phyloP scores from a whole-genome alignment of 371 early-diverging fungal species.

The Catenaria anguillulae region DNA sequence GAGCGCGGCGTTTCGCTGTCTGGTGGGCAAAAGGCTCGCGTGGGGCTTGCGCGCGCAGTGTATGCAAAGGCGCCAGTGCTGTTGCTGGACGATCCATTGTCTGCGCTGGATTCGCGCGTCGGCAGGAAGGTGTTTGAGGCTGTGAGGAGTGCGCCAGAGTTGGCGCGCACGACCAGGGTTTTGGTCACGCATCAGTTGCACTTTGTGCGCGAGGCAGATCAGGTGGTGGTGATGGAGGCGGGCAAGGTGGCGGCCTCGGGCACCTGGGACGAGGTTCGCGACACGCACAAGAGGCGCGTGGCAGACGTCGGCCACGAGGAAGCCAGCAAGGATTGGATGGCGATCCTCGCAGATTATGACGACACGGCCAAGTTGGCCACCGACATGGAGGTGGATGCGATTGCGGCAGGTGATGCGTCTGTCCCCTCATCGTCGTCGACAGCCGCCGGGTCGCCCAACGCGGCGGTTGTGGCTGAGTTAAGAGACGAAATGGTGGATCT shows the following conservation, averaged over 20 bases:
- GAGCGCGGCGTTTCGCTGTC: conserved; percentile 27
- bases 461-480: too few species aligned
- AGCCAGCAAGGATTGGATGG: background rate
- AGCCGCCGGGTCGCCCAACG: too few species aligned
- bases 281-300: background rate
- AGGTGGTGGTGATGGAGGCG: conserved; percentile 11
- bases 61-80: conserved; percentile 24
- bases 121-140: conserved; percentile 23
- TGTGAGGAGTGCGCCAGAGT: conserved; percentile 7
- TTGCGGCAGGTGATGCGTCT: too few species aligned
- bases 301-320: background rate
- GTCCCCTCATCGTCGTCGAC: too few species aligned
- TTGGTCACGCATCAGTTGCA: conserved; percentile 9
- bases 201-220: conserved; percentile 10
- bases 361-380: background rate
- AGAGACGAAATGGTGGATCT: too few species aligned
- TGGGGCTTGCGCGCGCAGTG: conserved; percentile 25
- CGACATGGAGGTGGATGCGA: too few species aligned
- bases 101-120: conserved; percentile 30
- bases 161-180: conserved; percentile 5
- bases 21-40: conserved; percentile 31
- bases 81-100: conserved; percentile 30
- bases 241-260: conserved; percentile 13
- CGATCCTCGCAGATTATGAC: background rate
- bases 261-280: conserved; percentile 8